Base-by-base conservation (phyloP, 805 yeast genomes). In the Monosporozyma servazzii region DNA sequence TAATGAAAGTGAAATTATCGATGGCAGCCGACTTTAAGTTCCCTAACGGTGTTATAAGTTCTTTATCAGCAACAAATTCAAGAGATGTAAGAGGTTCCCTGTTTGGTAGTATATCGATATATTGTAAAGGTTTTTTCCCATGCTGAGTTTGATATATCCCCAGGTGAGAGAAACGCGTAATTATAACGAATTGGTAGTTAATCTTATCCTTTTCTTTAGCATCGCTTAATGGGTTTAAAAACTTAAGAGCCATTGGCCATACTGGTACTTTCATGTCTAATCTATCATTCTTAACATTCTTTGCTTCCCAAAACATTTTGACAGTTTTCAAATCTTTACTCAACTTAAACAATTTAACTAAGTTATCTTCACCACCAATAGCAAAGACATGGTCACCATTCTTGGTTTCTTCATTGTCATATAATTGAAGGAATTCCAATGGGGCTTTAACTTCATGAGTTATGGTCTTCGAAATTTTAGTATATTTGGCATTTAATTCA, bases 251-350 rank as follows among this genome's bases (percentile, higher is more conserved):
- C 40, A 88, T 76, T 18, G 71, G 71, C 86, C 95, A 84, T 10
- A 91, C 78, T 3, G 95, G 96, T 6, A 83, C 93, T 53, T 89
- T 76, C 55, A 93, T 70, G 58, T 86, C 95, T 29, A 91, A 69
- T 55, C 77, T 79, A 67, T 85, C 86, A 58, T 87, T 82, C 53
- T 84, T 80, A n/a, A 88, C 95, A 65, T 88, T 88, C 63, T 86
- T 86, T 2, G 85, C 96, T 56, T 77, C 74, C 75, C 85, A 90
- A 4, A 84, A 54, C 58, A 45, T 62, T 50, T 21, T 57, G 20
- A 54, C 60, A 43, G 55, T 57, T 5, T 65, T 59, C 3, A 33
- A 33, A 40, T 50, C 48, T n/a, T 40, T 8, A 3, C 58, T 54
- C 13, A 60, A 40, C 41, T 61, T 59, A 5, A 61, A 58, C 31